phyloP scores from a whole-genome alignment of 2,329 filamentous ascomycete species.

The Xylaria sp. region DNA sequence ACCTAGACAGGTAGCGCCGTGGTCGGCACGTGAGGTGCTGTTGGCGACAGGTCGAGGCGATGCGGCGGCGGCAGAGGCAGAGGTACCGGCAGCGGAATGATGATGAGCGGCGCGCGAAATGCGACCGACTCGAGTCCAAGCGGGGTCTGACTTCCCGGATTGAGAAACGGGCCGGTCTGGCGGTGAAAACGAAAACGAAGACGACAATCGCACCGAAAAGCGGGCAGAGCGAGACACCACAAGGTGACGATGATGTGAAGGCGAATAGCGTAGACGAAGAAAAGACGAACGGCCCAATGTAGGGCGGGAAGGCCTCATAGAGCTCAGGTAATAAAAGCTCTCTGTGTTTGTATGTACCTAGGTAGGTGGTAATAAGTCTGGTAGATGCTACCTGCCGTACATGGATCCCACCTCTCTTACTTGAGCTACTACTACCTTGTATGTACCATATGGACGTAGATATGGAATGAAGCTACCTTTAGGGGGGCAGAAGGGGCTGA shows the following conservation, averaged over 20 bases:
- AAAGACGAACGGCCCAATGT: neutral
- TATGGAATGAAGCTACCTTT: neutral
- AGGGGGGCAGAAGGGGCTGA: neutral
- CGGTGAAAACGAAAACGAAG: neutral
- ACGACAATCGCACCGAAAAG: neutral
- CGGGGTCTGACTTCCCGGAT: constrained; percentile 5
- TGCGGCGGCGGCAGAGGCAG: neutral
- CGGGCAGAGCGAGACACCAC: neutral
- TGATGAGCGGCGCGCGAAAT: constrained; percentile 9
- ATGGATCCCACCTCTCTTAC: too few relatives aligned
- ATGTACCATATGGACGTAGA: too few relatives aligned
- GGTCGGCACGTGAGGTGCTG: neutral
- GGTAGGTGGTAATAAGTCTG: neutral
- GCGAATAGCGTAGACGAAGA: neutral
- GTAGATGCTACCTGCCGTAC: too few relatives aligned
- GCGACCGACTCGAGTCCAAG: constrained; percentile 16
- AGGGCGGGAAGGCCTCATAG: constrained; percentile 22
- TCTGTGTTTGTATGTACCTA: neutral
- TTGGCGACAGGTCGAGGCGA: constrained; percentile 3
- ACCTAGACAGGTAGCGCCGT: neutral
- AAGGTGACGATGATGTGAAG: neutral
- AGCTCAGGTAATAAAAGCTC: neutral
- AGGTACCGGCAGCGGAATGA: neutral
- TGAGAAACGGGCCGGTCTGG: constrained; percentile 14
- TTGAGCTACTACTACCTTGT: too few relatives aligned